Evolutionary conservation across 2,329 filamentous ascomycete species (phyloP), one percentile per base, ranked within the genome.

Genomic region (Samsoniella hepiali): DNA sequence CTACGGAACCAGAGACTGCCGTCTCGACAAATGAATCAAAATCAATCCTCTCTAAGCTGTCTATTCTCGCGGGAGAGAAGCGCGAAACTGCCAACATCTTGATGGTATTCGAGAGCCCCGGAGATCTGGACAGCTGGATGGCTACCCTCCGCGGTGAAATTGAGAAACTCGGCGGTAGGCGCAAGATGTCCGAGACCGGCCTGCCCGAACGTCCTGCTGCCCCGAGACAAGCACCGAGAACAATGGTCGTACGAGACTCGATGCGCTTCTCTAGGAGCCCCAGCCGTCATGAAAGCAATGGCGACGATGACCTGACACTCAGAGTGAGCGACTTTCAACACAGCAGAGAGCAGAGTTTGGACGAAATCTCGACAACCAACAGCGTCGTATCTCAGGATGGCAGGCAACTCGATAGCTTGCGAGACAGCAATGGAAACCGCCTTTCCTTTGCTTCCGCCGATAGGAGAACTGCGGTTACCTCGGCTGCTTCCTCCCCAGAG

Each of bases 91-190:
- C 84, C 1, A 90, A 86, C 66, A 83, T 93, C 62, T 76, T 95
- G 31, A 81, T 95, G 72, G 85, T 94, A 0, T 87, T 93, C 66
- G 86, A 91, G 59, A 86, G 79, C 65, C 87, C 88, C 2, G 85
- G 89, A 66, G 87, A 91, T 51, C 91, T 94, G 89, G 88, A 92
- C 65, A 77, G 79, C 50, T 95, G 91, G 91, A 85, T 94, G 72
- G 81, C 82, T 1, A 80, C 82, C 0, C 77, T 94, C 36, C 84
- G 91, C 45, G 82, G 82, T 62, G 87, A 91, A 70, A 93, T 94
- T 58, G 87, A 91, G 68, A 79, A 80, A 6, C 75, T 91, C 8
- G 89, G 89, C 34, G 90, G 90, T 22, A 88, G 84, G 76, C 88
- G 84, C 72, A 79, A 81, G 62, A 72, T 84, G 31, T 84, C 85